These are phyloP conservation scores for Populus hybrid DNA, from an alignment of 441 rosid species.

Conservation along the genomic window DNA sequence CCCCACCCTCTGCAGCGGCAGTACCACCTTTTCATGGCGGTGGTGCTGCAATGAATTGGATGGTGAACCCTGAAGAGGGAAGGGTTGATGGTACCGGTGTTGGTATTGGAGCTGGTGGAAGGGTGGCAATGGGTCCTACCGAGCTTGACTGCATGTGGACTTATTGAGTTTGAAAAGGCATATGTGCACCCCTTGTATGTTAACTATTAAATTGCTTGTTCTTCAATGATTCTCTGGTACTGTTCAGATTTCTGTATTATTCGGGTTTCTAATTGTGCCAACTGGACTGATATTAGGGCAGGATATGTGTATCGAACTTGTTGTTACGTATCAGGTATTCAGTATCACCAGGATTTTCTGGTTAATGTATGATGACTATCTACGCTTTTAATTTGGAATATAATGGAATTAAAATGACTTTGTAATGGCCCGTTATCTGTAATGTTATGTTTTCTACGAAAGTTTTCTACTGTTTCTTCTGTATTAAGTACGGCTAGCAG, in stretches of 20 bases:
- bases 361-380: background rate
- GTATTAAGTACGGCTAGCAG: background rate
- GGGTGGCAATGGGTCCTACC: slow-evolving; percentile 22
- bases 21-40: slow-evolving; percentile 23
- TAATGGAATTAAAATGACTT: background rate
- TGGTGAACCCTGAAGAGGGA: slow-evolving; percentile 30
- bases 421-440: background rate
- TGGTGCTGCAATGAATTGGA: slow-evolving; percentile 37
- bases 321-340: background rate
- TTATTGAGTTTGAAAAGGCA: slow-evolving; percentile 21
- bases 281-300: background rate
- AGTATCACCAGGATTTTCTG: background rate
- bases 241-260: background rate
- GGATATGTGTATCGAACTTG: background rate
- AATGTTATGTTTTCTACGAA: background rate
- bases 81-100: slow-evolving; percentile 6
- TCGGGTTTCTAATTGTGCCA: background rate
- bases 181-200: background rate
- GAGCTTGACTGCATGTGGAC: slow-evolving; percentile 87
- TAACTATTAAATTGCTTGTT: too few species aligned
- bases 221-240: background rate
- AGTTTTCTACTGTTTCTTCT: too few species aligned
- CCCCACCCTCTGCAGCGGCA: slow-evolving; percentile 31
- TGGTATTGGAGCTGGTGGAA: background rate
- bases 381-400: too few species aligned